Evolutionary conservation across 148 eudicot species (phyloP).

Genomic region (Spergularia marina): DNA sequence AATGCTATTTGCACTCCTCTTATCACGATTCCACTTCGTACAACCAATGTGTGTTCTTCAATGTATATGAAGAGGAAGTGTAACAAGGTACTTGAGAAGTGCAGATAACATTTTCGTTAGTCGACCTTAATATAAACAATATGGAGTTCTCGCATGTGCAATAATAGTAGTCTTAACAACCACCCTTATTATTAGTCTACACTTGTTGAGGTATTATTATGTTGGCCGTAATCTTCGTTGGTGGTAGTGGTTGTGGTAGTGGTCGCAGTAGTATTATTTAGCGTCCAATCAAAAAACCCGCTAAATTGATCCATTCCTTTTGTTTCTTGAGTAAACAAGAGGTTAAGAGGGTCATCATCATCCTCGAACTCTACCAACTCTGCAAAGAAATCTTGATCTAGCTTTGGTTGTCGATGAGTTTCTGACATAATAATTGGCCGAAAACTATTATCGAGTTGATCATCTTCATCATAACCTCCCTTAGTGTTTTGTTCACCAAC

Average conservation of each 20-base stretch:
- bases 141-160: not conserved
- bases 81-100: not conserved
- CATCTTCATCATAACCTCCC: constrained; percentile 8
- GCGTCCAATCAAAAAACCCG: constrained; percentile 52
- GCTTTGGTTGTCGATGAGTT: not conserved
- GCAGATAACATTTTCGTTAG: constrained; percentile 16
- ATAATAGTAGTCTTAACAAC: not conserved
- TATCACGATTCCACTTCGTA: no score
- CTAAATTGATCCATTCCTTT: constrained; percentile 43
- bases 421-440: constrained; percentile 38
- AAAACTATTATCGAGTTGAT: constrained; percentile 27
- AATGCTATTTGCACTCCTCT: no score
- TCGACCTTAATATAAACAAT: not conserved
- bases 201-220: not conserved
- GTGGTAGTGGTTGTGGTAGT: not conserved
- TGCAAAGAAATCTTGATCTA: constrained; percentile 51
- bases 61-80: not conserved
- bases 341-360: constrained; percentile 48
- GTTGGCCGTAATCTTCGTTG: not conserved
- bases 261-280: not conserved
- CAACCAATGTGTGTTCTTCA: no score
- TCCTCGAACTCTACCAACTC: constrained; percentile 54
- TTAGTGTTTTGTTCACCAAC: constrained; percentile 26
- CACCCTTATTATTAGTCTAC: not conserved
- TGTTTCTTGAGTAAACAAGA: constrained; percentile 41